Conservation (phyloP, 2,329 filamentous ascomycete genomes). For the Metarhizium rileyi region DNA sequence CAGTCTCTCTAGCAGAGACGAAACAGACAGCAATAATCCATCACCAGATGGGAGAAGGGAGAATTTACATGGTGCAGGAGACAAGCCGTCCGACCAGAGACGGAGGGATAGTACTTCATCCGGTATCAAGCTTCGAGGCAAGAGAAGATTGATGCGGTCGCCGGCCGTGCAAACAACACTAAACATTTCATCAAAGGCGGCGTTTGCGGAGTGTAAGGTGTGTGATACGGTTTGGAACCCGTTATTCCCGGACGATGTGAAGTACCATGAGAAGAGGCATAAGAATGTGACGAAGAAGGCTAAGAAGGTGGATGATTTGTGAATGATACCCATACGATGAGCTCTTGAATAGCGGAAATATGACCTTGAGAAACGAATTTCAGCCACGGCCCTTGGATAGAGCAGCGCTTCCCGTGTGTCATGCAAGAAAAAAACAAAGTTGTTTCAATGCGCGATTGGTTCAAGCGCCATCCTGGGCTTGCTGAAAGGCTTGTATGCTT, state of each 20-base stretch:
- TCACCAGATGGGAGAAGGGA: neutral
- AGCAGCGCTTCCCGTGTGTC: no score
- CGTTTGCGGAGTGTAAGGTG: constrained; percentile 33
- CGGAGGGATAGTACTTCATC: neutral
- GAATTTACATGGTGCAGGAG: neutral
- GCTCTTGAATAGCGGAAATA: neutral
- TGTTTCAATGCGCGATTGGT: no score
- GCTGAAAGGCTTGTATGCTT: no score
- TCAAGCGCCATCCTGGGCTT: no score
- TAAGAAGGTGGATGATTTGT: constrained; percentile 15
- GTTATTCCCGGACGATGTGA: constrained; percentile 32
- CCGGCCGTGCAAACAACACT: constrained; percentile 31
- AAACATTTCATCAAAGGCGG: constrained; percentile 31
- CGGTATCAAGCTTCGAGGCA: constrained; percentile 1
- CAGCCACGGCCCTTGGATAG: no score
- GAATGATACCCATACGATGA: constrained; percentile 5
- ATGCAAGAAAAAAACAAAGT: no score
- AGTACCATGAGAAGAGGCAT: constrained; percentile 31
- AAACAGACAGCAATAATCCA: neutral
- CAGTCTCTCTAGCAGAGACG: constrained; percentile 1
- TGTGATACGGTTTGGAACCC: constrained; percentile 36
- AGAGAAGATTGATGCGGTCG: constrained; percentile 2
- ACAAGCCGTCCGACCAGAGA: neutral
- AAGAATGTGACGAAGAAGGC: constrained; percentile 21
- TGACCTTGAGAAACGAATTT: neutral